These are phyloP conservation scores for Claviceps monticola DNA, from an alignment of 2,329 filamentous ascomycete species.

Conservation along the genomic window DNA sequence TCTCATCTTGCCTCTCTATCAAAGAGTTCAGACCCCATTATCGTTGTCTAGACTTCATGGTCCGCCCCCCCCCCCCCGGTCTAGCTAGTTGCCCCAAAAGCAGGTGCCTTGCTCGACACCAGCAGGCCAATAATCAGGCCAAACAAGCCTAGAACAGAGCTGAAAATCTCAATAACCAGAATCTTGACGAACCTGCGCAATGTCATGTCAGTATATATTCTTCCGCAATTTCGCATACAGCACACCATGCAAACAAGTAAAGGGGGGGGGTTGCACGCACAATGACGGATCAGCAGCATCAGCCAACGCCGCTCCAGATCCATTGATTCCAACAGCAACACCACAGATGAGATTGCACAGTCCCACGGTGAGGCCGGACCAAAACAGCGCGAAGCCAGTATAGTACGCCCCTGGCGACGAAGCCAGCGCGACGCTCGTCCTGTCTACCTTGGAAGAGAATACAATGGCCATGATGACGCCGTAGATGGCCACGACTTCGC, in stretches of 20 bases:
- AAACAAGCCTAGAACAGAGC: conserved; percentile 90
- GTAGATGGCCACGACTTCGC: conserved; percentile 98
- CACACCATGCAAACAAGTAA: neutral
- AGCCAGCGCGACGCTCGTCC: conserved; percentile 48
- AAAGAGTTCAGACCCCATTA: neutral
- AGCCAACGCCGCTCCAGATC: conserved; percentile 86
- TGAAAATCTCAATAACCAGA: conserved; percentile 98
- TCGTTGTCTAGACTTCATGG: neutral
- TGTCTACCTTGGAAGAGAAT: conserved; percentile 76
- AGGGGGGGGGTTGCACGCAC: conserved; percentile 38
- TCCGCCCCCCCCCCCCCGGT: neutral
- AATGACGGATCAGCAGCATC: conserved; percentile 86
- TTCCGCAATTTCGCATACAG: too few species aligned
- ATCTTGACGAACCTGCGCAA: conserved; percentile 82
- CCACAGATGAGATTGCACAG: conserved; percentile 93
- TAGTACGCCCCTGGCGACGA: conserved; percentile 75
- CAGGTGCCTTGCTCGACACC: conserved; percentile 63
- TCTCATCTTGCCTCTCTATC: neutral
- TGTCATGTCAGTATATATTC: conserved; percentile 11
- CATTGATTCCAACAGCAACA: conserved; percentile 94
- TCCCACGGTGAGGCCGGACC: conserved; percentile 87
- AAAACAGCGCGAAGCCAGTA: conserved; percentile 91
- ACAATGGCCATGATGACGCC: conserved; percentile 99
- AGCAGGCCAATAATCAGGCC: conserved; percentile 90
- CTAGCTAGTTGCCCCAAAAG: conserved; percentile 9